Base-by-base conservation (phyloP, 306 rosid species). In the Ceratonia siliqua region DNA sequence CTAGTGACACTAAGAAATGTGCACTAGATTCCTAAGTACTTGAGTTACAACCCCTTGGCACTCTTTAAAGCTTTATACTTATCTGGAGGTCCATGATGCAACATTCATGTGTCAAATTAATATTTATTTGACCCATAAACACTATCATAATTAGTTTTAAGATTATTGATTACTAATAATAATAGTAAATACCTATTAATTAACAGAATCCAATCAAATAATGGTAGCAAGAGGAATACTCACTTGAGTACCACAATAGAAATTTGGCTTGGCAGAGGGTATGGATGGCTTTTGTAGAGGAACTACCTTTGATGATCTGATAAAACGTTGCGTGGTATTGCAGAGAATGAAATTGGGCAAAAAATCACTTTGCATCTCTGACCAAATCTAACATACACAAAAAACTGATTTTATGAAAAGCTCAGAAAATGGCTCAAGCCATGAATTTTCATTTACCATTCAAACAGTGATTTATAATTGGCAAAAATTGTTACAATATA, bases 291-390 rank as follows among this genome's bases (percentile, higher is more conserved):
- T 94, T 78, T 94, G 98, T 82, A 91, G 89, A 62, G 88, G 91
- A 83, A 79, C 83, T 45, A 89, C 86, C 85, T 86, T 91, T 50
- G 94, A 87, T 79, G 96, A 88, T 59, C 98, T 82, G 74, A 90
- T 83, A 82, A 91, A 94, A 45, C 97, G 93, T 80, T 94, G 98
- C 72, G 97, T 94, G 48, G 97, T 94, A 77, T 94, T 94, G 85
- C 97, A 91, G 50, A 94, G 96, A 82, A 94, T 81, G 81, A 91
- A 94, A 78, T 90, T 94, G 13, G 96, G 97, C 85, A 91, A 78
- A 83, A 91, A 94, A 76, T 94, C 98, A 57, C 76, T 91, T 79
- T 94, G 98, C 97, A 94, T 91, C 93, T 94, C 98, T 22, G 93
- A 91, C 97, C 96, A 94, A 75, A 94, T 94, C 98, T 94, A 74